Conservation (phyloP, 129 eudicot genomes). For the Lactuca sativa region DNA sequence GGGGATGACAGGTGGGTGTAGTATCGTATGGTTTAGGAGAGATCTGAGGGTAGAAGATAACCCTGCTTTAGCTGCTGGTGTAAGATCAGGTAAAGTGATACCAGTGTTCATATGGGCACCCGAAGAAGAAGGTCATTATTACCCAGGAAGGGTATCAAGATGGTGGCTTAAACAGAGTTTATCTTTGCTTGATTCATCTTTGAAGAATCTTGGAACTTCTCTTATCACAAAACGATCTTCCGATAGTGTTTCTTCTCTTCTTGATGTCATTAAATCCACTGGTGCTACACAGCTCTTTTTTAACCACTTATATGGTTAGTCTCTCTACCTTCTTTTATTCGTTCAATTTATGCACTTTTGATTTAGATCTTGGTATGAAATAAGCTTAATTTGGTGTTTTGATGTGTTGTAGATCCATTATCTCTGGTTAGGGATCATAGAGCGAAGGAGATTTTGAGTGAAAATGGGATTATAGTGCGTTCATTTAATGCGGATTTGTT, state of each 20-base stretch:
- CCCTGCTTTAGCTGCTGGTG: slow-evolving; percentile 92
- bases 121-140: slow-evolving; percentile 91
- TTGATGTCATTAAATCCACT: slow-evolving; percentile 68
- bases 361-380: background rate
- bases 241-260: slow-evolving; percentile 83
- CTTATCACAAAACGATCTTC: slow-evolving; percentile 83
- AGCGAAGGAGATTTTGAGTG: slow-evolving; percentile 69
- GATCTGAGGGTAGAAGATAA: slow-evolving; percentile 97
- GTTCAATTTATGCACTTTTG: slow-evolving; percentile 7
- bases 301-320: slow-evolving; percentile 91
- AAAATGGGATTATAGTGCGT: slow-evolving; percentile 65
- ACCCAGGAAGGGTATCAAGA: slow-evolving; percentile 95
- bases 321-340: slow-evolving; percentile 9
- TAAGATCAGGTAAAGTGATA: slow-evolving; percentile 83
- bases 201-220: slow-evolving; percentile 74
- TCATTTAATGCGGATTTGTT: slow-evolving; percentile 92
- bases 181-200: slow-evolving; percentile 70
- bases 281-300: slow-evolving; percentile 88
- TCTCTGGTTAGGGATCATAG: slow-evolving; percentile 95
- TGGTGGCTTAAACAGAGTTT: slow-evolving; percentile 99
- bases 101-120: slow-evolving; percentile 90
- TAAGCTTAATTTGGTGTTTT: slow-evolving; percentile 13
- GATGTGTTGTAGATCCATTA: slow-evolving; percentile 65
- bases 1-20: slow-evolving; percentile 55
- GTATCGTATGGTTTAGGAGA: slow-evolving; percentile 98